Evolutionary conservation across 768 basidiomycete genomes (phyloP).

Genomic region (Suillus bovinus): DNA sequence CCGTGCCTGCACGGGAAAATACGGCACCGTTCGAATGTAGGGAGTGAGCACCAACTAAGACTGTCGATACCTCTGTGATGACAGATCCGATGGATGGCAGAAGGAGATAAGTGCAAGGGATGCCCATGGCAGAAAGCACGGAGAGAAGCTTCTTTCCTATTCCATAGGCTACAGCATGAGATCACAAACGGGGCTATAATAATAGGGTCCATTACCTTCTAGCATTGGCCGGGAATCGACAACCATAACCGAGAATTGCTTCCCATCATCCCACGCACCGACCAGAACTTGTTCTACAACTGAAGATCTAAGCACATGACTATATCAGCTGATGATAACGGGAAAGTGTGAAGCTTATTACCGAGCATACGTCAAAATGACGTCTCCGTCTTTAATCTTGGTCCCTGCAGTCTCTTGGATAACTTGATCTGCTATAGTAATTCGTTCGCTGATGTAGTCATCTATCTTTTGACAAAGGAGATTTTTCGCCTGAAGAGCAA

Average conservation of each 20-base stretch:
- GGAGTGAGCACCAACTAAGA: constrained; percentile 92
- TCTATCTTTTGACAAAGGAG: constrained; percentile 83
- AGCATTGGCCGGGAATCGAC: constrained; percentile 94
- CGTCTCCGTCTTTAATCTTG: constrained; percentile 94
- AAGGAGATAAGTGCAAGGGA: constrained; percentile 91
- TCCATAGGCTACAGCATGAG: not conserved
- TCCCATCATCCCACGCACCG: constrained; percentile 70
- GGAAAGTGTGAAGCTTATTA: constrained; percentile 26
- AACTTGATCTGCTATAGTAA: constrained; percentile 90
- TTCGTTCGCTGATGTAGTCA: constrained; percentile 90
- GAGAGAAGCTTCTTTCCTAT: constrained; percentile 79
- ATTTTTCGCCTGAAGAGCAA: constrained; percentile 73
- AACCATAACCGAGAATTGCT: constrained; percentile 85
- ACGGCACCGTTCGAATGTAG: constrained; percentile 94
- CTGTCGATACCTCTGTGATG: constrained; percentile 78
- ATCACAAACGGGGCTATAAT: not conserved
- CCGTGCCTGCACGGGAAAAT: constrained; percentile 92
- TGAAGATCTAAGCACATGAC: constrained; percentile 67
- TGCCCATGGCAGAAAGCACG: constrained; percentile 62
- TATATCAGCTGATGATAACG: constrained; percentile 6
- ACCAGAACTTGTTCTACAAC: constrained; percentile 90
- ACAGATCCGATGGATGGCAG: constrained; percentile 81
- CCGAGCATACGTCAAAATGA: constrained; percentile 93
- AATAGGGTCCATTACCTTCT: constrained; percentile 59
- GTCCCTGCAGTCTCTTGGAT: constrained; percentile 86